Percentiles rank a stretch among this genome's conserved stretches.
Evolutionary conservation across 2,329 filamentous ascomycete genomes (phyloP).

Genomic region (Aschersonia sp.): DNA sequence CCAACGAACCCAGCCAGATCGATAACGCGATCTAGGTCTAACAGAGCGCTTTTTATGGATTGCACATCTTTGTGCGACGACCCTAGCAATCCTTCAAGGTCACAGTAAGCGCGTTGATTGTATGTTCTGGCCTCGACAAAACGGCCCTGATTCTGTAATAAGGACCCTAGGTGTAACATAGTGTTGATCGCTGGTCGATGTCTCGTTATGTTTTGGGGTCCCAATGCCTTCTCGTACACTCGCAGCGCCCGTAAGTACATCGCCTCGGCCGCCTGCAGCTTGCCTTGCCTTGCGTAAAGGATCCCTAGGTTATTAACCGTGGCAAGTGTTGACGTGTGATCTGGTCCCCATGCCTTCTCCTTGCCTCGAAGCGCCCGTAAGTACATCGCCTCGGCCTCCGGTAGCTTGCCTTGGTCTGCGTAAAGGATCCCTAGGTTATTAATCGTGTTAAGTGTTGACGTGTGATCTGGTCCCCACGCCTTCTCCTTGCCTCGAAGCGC

Average conservation of each 20-base stretch:
- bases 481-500: conserved; percentile 1
- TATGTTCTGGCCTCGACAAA: not conserved
- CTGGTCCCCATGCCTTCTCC: not conserved
- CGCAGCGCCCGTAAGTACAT: not conserved
- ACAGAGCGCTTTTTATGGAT: not conserved
- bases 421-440: not conserved
- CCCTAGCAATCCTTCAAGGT: not conserved
- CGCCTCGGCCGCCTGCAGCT: not conserved
- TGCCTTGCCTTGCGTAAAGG: not conserved
- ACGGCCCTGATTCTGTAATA: not conserved
- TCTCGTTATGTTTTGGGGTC: not conserved
- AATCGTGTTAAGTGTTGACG: not conserved
- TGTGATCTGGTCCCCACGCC: not conserved
- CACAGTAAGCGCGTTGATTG: not conserved
- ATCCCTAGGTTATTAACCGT: not conserved
- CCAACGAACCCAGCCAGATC: not conserved
- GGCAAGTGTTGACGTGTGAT: not conserved
- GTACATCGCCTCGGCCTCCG: conserved; percentile 3
- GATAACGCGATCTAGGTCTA: not conserved
- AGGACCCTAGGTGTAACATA: not conserved
- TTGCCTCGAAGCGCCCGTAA: conserved; percentile 1
- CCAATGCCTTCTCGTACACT: not conserved
- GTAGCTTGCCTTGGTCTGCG: not conserved
- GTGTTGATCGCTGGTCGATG: not conserved
- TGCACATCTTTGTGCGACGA: not conserved